These are phyloP conservation scores for Prosopis cineraria DNA, from an alignment of 306 rosid species.

Conservation along the genomic window DNA sequence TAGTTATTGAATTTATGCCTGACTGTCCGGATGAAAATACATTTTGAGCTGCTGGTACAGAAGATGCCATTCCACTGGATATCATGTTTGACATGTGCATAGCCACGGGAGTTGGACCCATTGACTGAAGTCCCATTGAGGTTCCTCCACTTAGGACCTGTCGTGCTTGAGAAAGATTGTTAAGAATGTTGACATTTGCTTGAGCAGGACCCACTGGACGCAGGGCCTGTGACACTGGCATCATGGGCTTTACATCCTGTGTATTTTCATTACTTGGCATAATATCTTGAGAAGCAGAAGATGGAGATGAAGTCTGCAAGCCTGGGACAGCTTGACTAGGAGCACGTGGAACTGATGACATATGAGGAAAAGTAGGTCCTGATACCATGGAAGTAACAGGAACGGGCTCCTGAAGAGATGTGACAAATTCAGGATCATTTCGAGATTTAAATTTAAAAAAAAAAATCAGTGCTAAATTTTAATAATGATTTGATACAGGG, in stretches of 20 bases:
- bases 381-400: constrained; percentile 74
- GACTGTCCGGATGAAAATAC: constrained; percentile 81
- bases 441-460: constrained; percentile 20
- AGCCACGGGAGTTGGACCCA: constrained; percentile 88
- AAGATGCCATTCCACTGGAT: constrained; percentile 95
- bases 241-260: constrained; percentile 77
- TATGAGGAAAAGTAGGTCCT: constrained; percentile 73
- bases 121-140: constrained; percentile 72
- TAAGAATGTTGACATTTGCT: constrained; percentile 76
- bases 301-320: constrained; percentile 88
- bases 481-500: constrained; percentile 14
- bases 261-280: constrained; percentile 69
- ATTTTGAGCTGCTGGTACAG: constrained; percentile 79
- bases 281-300: constrained; percentile 83
- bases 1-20: constrained; percentile 57
- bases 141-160: constrained; percentile 78
- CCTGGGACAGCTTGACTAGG: constrained; percentile 78
- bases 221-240: constrained; percentile 65
- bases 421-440: constrained; percentile 29
- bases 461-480: not conserved
- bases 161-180: constrained; percentile 84
- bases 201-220: constrained; percentile 78
- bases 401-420: constrained; percentile 74
- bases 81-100: constrained; percentile 98
- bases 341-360: constrained; percentile 69